phyloP scores from a whole-genome alignment of 2,329 filamentous ascomycete species.

The Cladosporium oxysporum region DNA sequence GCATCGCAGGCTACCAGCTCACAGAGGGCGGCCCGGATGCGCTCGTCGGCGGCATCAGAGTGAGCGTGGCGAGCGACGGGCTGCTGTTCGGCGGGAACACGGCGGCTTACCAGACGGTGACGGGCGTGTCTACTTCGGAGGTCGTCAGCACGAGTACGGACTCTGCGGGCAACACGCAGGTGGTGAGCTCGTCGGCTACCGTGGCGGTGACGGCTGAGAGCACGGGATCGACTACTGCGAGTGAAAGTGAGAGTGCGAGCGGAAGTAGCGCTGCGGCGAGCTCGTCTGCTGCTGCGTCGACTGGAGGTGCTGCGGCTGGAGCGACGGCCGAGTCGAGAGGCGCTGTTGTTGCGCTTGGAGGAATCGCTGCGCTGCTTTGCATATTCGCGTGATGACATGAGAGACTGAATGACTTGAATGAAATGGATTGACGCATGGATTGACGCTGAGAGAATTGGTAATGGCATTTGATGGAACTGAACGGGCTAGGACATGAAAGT shows the following conservation, averaged over 20 bases:
- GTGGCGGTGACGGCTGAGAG: constrained; percentile 8
- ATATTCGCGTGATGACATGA: constrained; percentile 12
- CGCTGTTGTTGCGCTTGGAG: constrained; percentile 7
- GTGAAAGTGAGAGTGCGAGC: constrained; percentile 4
- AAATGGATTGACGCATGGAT: not conserved
- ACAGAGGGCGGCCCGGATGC: constrained; percentile 3
- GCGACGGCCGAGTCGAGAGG: constrained; percentile 7
- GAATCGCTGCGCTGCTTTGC: constrained; percentile 17
- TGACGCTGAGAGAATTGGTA: not conserved
- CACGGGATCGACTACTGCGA: constrained; percentile 3
- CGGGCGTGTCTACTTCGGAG: constrained; percentile 3
- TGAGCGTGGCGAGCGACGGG: constrained; percentile 7
- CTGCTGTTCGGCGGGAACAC: not conserved
- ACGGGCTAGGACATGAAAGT: constrained; percentile 9
- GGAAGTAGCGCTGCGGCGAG: not conserved
- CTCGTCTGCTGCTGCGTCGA: constrained; percentile 10
- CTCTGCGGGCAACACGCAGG: not conserved
- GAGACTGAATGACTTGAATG: not conserved
- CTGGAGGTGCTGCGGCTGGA: constrained; percentile 11
- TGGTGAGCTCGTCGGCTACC: constrained; percentile 3
- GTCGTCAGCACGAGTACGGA: constrained; percentile 1
- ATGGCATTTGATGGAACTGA: not conserved
- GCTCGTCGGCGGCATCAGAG: constrained; percentile 19
- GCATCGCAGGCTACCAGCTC: constrained; percentile 16
- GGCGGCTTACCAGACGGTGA: constrained; percentile 4